These are phyloP conservation scores for Hanseniaspora pseudoguilliermondii DNA, from an alignment of 805 yeast species.

Conservation along the genomic window DNA sequence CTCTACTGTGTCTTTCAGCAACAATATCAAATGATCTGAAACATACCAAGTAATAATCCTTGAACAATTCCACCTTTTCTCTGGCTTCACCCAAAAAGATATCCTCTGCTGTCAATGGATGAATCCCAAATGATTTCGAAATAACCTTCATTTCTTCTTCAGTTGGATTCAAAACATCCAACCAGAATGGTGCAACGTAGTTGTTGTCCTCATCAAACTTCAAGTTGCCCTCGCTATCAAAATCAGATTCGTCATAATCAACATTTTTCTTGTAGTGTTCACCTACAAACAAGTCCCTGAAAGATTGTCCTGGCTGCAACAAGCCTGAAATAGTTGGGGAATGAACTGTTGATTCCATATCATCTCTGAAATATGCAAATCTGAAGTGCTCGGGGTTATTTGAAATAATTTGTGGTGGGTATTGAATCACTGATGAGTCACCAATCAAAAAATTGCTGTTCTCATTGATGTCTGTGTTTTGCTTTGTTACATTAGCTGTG, in stretches of 20 bases:
- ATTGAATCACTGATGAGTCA: conserved; percentile 27
- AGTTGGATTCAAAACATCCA: conserved; percentile 82
- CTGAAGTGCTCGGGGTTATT: conserved; percentile 48
- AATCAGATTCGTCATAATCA: conserved; percentile 13
- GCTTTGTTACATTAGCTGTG: background rate
- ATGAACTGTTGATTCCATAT: conserved; percentile 77
- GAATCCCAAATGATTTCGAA: conserved; percentile 84
- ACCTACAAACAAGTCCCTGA: conserved; percentile 50
- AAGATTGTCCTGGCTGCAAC: conserved; percentile 46
- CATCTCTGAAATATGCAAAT: conserved; percentile 87
- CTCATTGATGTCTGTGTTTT: conserved; percentile 10
- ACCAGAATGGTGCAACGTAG: conserved; percentile 70
- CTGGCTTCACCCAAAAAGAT: conserved; percentile 85
- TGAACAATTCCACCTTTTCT: conserved; percentile 87
- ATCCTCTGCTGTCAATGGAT: conserved; percentile 93
- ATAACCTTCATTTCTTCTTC: conserved; percentile 93
- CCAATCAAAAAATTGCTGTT: conserved; percentile 11
- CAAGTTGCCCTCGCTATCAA: conserved; percentile 12
- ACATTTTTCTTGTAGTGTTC: conserved; percentile 14
- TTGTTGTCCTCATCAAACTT: conserved; percentile 13
- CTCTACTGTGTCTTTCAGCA: conserved; percentile 38
- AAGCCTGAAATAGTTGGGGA: conserved; percentile 79
- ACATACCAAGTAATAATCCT: conserved; percentile 82
- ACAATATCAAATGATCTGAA: conserved; percentile 75
- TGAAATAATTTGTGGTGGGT: conserved; percentile 35